phyloP scores from a whole-genome alignment of 805 yeast species.

The Hagleromyces aurorensis region DNA sequence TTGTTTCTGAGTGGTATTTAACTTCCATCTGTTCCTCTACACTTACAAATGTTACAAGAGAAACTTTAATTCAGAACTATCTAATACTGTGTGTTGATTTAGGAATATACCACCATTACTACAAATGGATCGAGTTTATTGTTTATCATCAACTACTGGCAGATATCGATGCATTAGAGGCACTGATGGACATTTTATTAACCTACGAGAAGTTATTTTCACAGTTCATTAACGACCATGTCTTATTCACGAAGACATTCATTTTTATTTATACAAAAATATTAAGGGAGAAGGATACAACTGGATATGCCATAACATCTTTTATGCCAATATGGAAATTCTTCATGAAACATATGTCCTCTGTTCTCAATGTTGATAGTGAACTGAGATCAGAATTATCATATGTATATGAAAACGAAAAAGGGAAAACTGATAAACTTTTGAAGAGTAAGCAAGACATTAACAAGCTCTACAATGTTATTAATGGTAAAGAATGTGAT shows the following conservation, averaged over 20 bases:
- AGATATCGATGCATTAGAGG: slow-evolving; percentile 25
- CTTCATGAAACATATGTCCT: slow-evolving; percentile 25
- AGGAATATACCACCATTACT: slow-evolving; percentile 28
- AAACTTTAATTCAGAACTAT: slow-evolving; percentile 15
- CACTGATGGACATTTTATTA: slow-evolving; percentile 24
- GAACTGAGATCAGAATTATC: slow-evolving; percentile 22
- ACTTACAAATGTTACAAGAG: slow-evolving; percentile 12
- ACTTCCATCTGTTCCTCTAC: slow-evolving; percentile 34
- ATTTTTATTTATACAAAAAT: slow-evolving; percentile 22
- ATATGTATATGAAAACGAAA: slow-evolving; percentile 26
- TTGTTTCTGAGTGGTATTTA: slow-evolving; percentile 43
- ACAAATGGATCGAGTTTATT: slow-evolving; percentile 30
- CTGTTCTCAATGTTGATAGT: slow-evolving; percentile 23
- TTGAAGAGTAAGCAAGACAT: slow-evolving; percentile 15
- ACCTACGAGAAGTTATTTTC: slow-evolving; percentile 29
- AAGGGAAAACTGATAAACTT: slow-evolving; percentile 16
- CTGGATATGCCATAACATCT: slow-evolving; percentile 17
- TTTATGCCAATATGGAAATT: slow-evolving; percentile 31
- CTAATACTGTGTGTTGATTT: slow-evolving; percentile 19
- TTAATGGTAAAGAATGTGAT: slow-evolving; percentile 10
- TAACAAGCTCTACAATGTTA: slow-evolving; percentile 7
- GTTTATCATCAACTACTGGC: slow-evolving; percentile 26
- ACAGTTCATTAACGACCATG: slow-evolving; percentile 33
- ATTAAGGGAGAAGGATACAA: slow-evolving; percentile 17
- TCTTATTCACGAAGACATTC: slow-evolving; percentile 28